Conservation (phyloP, 352 stramenopile genomes). For the Detonula confervacea region DNA sequence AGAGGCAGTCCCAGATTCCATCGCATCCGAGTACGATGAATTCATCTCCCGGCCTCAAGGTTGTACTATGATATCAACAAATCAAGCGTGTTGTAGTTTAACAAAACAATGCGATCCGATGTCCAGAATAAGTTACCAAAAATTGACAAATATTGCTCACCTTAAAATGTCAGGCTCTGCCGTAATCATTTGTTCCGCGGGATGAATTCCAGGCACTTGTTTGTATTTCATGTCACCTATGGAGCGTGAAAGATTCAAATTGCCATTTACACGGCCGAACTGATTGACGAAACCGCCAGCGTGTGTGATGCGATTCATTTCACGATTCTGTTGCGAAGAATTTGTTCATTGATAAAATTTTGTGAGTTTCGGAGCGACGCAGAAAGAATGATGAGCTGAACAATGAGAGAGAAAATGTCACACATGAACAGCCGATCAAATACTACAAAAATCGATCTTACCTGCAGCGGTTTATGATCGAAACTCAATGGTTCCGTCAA, state of each 20-base stretch:
- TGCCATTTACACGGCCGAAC: slow-evolving; percentile 90
- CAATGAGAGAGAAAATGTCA: background rate
- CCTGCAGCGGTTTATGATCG: slow-evolving; percentile 86
- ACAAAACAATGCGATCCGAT: background rate
- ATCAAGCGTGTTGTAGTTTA: background rate
- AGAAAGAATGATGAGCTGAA: no score
- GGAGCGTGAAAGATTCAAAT: slow-evolving; percentile 89
- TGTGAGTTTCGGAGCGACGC: no score
- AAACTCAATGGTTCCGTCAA: slow-evolving; percentile 80
- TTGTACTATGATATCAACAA: slow-evolving; percentile 36
- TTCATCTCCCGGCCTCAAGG: slow-evolving; percentile 77
- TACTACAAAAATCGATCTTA: slow-evolving; percentile 22
- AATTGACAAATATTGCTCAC: slow-evolving; percentile 39
- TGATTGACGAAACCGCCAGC: slow-evolving; percentile 88
- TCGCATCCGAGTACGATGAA: slow-evolving; percentile 90
- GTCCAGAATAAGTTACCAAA: no score
- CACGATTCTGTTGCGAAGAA: slow-evolving; percentile 58
- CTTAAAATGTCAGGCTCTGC: slow-evolving; percentile 88
- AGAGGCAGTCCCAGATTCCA: slow-evolving; percentile 91
- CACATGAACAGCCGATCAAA: no score
- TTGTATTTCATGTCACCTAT: slow-evolving; percentile 92
- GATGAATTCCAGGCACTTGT: slow-evolving; percentile 76
- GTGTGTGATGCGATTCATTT: slow-evolving; percentile 83
- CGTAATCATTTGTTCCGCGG: slow-evolving; percentile 90
- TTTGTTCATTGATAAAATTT: no score